Evolutionary conservation across 2,329 filamentous ascomycete genomes (phyloP).

Genomic region (Beauveria pseudobassiana): DNA sequence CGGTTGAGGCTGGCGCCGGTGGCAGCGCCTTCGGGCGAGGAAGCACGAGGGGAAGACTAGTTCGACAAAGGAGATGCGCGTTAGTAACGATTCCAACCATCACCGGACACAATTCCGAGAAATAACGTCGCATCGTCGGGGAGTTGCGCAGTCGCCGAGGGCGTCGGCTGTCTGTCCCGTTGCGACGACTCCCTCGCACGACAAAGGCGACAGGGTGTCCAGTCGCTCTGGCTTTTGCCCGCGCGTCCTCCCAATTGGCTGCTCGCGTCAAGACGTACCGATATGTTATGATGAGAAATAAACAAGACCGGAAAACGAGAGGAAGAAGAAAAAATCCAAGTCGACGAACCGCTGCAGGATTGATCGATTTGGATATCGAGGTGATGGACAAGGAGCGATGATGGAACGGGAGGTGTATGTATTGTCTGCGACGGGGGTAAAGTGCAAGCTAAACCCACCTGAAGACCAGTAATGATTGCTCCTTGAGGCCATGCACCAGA

Average conservation of each 20-base stretch:
- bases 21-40: constrained; percentile 53
- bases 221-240: background rate
- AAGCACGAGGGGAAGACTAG: constrained; percentile 52
- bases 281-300: constrained; percentile 14
- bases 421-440: constrained; percentile 6
- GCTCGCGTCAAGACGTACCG: constrained; percentile 22
- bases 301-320: constrained; percentile 12
- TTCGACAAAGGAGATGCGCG: background rate
- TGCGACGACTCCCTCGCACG: background rate
- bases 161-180: background rate
- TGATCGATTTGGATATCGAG: constrained; percentile 13
- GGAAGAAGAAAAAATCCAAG: constrained; percentile 13
- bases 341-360: constrained; percentile 11
- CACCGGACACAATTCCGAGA: background rate
- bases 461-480: background rate
- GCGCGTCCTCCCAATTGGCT: background rate
- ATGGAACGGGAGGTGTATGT: constrained; percentile 10
- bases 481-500: constrained; percentile 35
- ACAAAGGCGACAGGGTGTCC: background rate
- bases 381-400: constrained; percentile 1
- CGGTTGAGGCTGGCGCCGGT: constrained; percentile 66
- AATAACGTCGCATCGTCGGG: background rate
- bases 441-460: constrained; percentile 8
- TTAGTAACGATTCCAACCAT: background rate
- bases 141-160: background rate